These are phyloP conservation scores for Leptographium radiaticola DNA, from an alignment of 2,329 filamentous ascomycete genomes.

Conservation along the genomic window DNA sequence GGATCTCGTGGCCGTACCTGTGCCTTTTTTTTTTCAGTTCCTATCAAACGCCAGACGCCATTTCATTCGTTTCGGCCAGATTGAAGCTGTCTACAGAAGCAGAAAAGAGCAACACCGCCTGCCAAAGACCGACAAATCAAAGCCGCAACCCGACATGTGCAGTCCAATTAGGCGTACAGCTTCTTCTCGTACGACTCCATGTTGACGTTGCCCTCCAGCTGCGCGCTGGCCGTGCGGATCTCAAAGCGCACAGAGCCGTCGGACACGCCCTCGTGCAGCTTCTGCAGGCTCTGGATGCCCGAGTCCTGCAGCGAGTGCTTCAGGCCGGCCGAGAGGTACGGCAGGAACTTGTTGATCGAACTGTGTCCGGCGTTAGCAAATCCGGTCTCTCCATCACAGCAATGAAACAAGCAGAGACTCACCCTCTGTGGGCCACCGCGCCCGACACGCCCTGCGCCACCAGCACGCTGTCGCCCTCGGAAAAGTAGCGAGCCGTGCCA, in stretches of 20 bases:
- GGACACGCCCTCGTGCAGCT: slow-evolving; percentile 62
- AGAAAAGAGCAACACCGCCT: neutral
- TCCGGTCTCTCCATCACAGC: neutral
- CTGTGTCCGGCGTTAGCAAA: slow-evolving; percentile 20
- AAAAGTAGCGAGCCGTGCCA: slow-evolving; percentile 96
- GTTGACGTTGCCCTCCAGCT: slow-evolving; percentile 94
- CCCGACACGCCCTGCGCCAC: slow-evolving; percentile 96
- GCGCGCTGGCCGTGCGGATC: slow-evolving; percentile 83
- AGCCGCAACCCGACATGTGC: too few species aligned
- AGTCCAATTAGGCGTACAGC: slow-evolving; percentile 62
- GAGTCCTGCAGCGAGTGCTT: slow-evolving; percentile 98
- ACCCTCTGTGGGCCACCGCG: slow-evolving; percentile 63
- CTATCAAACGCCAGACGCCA: neutral
- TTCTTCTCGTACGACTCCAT: slow-evolving; percentile 99
- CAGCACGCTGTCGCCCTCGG: slow-evolving; percentile 84
- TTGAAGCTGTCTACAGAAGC: neutral
- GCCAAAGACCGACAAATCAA: neutral
- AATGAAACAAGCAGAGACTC: slow-evolving; percentile 14
- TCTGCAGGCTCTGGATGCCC: slow-evolving; percentile 66
- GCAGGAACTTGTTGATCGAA: slow-evolving; percentile 87
- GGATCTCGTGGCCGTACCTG: too few species aligned
- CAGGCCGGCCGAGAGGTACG: slow-evolving; percentile 86
- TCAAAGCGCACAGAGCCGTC: slow-evolving; percentile 79
- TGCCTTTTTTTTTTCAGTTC: too few species aligned
- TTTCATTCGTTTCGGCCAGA: neutral